phyloP scores from a whole-genome alignment of 2,329 filamentous ascomycete species.

The Epichloe aotearoae region DNA sequence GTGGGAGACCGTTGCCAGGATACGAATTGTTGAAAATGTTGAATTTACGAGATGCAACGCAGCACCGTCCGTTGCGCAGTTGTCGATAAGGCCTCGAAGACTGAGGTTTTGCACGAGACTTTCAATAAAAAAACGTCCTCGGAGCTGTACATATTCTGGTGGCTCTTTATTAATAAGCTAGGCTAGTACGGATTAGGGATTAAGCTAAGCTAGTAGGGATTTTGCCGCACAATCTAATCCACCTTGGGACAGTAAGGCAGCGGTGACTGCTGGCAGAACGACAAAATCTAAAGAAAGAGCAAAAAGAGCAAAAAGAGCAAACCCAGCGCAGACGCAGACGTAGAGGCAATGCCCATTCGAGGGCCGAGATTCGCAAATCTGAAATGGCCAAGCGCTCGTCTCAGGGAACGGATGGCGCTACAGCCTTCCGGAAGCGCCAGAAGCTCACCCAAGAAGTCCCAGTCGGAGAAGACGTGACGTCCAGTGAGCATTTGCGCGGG shows the following conservation, averaged over 20 bases:
- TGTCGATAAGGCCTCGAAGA: too few species aligned
- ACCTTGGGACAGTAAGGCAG: conserved; percentile 15
- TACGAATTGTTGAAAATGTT: neutral
- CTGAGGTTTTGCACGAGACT: too few species aligned
- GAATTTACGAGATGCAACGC: neutral
- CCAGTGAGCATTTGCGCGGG: conserved; percentile 52
- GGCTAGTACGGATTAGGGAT: too few species aligned
- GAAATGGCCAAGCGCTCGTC: conserved; percentile 33
- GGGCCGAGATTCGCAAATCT: neutral
- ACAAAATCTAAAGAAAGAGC: conserved; percentile 18
- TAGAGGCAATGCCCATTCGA: neutral
- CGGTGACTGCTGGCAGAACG: conserved; percentile 23
- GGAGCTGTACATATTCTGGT: too few species aligned
- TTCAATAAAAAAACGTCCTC: too few species aligned
- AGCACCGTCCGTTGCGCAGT: too few species aligned
- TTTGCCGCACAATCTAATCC: conserved; percentile 1
- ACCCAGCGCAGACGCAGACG: conserved; percentile 2
- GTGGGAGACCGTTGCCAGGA: neutral
- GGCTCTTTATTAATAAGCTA: too few species aligned
- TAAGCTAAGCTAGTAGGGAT: too few species aligned
- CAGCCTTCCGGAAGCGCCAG: conserved; percentile 36
- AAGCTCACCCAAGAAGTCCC: conserved; percentile 44
- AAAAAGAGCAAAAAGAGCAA: conserved; percentile 7
- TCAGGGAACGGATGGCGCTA: conserved; percentile 25
- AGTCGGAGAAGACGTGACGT: conserved; percentile 47